Conservation (phyloP, 805 yeast genomes). For the Diddensiella transvaalensis region DNA sequence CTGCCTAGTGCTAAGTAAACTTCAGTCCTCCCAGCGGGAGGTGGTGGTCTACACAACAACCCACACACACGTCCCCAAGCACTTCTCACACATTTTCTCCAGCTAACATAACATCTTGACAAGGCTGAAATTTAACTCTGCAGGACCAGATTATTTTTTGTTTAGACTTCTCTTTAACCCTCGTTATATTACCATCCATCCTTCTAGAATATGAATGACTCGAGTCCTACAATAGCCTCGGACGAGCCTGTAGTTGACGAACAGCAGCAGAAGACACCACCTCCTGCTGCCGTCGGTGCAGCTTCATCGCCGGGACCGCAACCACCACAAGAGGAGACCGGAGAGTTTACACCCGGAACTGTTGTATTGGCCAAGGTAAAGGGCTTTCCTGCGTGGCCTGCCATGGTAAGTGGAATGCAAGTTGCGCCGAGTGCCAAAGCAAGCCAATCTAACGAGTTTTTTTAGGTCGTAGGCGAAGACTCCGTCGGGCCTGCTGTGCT, state of each 20-base stretch:
- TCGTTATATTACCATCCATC: constrained; percentile 1
- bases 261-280: neutral
- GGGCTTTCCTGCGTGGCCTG: constrained; percentile 91
- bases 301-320: neutral
- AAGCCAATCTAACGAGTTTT: neutral
- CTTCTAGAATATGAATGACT: neutral
- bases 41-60: no score
- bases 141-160: neutral
- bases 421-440: neutral
- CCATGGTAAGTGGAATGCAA: constrained; percentile 48
- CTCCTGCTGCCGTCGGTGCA: neutral
- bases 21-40: no score
- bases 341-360: constrained; percentile 44
- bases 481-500: constrained; percentile 23
- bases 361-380: constrained; percentile 75
- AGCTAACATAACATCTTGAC: no score
- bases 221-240: neutral
- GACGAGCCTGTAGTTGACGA: neutral
- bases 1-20: no score
- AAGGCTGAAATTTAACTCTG: no score
- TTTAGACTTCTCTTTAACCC: no score
- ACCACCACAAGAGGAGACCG: neutral
- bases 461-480: constrained; percentile 26
- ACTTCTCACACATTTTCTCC: no score
- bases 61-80: no score